Evolutionary conservation across 2,329 filamentous ascomycete genomes (phyloP).

Genomic region (Aspergillus sp.): DNA sequence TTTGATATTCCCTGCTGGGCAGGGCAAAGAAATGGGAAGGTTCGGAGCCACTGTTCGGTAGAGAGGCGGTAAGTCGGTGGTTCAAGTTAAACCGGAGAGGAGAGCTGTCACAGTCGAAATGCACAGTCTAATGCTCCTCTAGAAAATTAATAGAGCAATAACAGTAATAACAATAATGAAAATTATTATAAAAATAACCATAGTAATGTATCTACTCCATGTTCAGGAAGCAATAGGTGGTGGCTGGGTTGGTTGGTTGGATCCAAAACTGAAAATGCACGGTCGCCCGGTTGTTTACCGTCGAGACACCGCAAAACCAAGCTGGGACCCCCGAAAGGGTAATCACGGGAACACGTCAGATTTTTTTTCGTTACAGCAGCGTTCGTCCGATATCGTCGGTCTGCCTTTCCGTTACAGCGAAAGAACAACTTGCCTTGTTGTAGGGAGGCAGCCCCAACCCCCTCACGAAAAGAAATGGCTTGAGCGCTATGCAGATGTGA

Average conservation of each 20-base stretch:
- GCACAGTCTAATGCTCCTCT: no score
- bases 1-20: not conserved
- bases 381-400: slow-evolving; percentile 9
- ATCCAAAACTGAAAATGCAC: not conserved
- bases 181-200: no score
- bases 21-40: no score
- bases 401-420: not conserved
- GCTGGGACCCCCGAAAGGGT: slow-evolving; percentile 1
- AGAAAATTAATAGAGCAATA: no score
- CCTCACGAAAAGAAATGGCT: no score
- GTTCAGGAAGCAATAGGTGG: not conserved
- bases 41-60: not conserved
- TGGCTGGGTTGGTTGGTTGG: not conserved
- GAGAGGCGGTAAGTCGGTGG: not conserved
- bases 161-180: no score
- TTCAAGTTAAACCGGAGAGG: not conserved
- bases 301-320: not conserved
- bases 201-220: no score
- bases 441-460: no score
- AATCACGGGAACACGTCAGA: slow-evolving; percentile 12
- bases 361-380: slow-evolving; percentile 7
- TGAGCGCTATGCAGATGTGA: no score
- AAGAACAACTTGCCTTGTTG: not conserved
- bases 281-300: slow-evolving; percentile 5
- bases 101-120: not conserved